phyloP scores from a whole-genome alignment of 2,329 filamentous ascomycete species.

The Myotisia sp. region DNA sequence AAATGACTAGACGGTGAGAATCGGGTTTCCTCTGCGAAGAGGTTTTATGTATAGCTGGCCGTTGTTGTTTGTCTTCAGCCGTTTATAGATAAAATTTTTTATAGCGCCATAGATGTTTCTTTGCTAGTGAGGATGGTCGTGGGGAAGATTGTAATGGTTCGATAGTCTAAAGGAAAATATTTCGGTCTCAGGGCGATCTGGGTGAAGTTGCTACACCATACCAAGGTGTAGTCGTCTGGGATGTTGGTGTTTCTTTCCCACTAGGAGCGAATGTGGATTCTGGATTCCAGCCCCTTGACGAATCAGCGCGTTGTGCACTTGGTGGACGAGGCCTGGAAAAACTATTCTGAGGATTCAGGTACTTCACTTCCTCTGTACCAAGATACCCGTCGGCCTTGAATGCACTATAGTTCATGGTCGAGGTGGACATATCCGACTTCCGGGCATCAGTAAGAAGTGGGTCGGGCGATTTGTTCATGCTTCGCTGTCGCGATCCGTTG shows the following conservation, averaged over 20 bases:
- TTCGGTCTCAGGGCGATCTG: neutral
- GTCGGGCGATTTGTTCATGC: slow-evolving; percentile 22
- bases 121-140: too few relatives aligned
- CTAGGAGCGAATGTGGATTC: slow-evolving; percentile 23
- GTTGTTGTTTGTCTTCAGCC: too few relatives aligned
- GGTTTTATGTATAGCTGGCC: too few relatives aligned
- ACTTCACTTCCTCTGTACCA: slow-evolving; percentile 33
- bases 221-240: too few relatives aligned
- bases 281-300: slow-evolving; percentile 24
- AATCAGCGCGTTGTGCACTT: slow-evolving; percentile 14
- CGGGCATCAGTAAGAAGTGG: slow-evolving; percentile 18
- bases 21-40: too few relatives aligned
- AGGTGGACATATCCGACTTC: slow-evolving; percentile 15
- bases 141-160: too few relatives aligned
- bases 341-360: slow-evolving; percentile 34
- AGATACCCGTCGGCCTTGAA: slow-evolving; percentile 13
- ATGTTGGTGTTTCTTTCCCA: too few relatives aligned
- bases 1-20: too few relatives aligned
- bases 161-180: too few relatives aligned
- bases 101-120: too few relatives aligned
- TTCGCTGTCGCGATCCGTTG: slow-evolving; percentile 14
- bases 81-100: too few relatives aligned
- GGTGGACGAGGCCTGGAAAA: slow-evolving; percentile 36
- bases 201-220: neutral
- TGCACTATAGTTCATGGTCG: slow-evolving; percentile 8